Conservation (phyloP, 1,284 basidiomycete genomes). For the Pascua sp. region DNA sequence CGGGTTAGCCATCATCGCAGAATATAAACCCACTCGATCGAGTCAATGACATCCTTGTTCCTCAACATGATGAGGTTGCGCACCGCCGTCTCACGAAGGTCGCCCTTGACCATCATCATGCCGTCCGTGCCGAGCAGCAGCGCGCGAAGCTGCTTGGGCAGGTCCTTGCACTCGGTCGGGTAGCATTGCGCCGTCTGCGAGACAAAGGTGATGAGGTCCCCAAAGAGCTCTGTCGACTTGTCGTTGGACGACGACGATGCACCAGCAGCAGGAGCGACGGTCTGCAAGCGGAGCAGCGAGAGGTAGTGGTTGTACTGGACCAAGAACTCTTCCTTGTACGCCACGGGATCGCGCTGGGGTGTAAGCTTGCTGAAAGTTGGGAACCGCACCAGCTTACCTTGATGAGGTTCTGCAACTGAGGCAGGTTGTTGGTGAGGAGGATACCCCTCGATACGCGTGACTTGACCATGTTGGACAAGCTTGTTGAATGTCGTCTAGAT, state of each 20-base stretch:
- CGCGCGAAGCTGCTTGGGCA: constrained; percentile 71
- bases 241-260: constrained; percentile 29
- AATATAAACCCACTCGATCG: constrained; percentile 86
- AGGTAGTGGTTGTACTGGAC: constrained; percentile 98
- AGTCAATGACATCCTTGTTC: constrained; percentile 87
- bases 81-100: constrained; percentile 74
- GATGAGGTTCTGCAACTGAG: constrained; percentile 86
- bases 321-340: constrained; percentile 94
- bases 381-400: constrained; percentile 53
- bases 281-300: constrained; percentile 70
- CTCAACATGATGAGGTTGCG: constrained; percentile 88
- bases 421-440: constrained; percentile 57
- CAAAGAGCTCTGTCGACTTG: constrained; percentile 75
- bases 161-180: constrained; percentile 75
- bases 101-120: constrained; percentile 35
- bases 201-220: constrained; percentile 75
- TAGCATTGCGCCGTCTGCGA: constrained; percentile 80
- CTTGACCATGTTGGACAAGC: constrained; percentile 35
- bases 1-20: background rate
- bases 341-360: constrained; percentile 70
- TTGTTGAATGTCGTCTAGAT: background rate
- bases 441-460: constrained; percentile 43
- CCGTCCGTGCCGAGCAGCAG: constrained; percentile 59
- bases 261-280: constrained; percentile 31
- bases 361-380: constrained; percentile 34